Evolutionary conservation across 371 early-diverging fungal species (phyloP), one percentile per base, ranked within the genome.

Genomic region (Thermomucor indicae-seudaticae): DNA sequence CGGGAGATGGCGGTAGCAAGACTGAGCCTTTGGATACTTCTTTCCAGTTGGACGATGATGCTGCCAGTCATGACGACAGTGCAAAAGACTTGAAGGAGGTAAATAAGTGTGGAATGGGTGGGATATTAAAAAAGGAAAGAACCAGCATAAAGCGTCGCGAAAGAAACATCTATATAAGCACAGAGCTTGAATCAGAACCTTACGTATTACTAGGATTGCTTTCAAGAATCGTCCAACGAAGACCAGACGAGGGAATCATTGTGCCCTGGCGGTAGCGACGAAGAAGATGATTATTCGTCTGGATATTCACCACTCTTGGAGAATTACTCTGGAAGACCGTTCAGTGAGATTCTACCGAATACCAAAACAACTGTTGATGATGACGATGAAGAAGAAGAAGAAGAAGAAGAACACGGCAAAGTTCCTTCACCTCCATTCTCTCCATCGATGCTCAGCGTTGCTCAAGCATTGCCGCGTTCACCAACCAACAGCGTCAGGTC

Each of bases 271-370:
- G 54, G 50, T 30, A 23, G 41, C n/a, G 32, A 43, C 5, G 42
- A 47, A 40, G 50, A 50, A 23, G 57, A 50, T 20, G 50, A 49
- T 38, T 44, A 49, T 34, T 52, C 35, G 34, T 24, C 45, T 29
- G 57, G 57, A 11, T 56, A 56, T 45, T 56, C 57, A n/a, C 57
- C 57, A 11, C 16, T 56, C 16, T 49, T 56, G 22, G 57, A 56
- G 41, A 49, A 41, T 31, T 56, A 56, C 39, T 45, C 42, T 32
- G 50, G 43, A 23, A 35, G 57, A 29, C 44, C 53, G 39, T 45
- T 30, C 37, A 37, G 37, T 37, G n/a, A n/a, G n/a, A n/a, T n/a
- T n/a, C n/a, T n/a, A n/a, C n/a, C 37, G 37, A 3, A 3, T 37
- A 37, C 37, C 16, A 37, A 19, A 11, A 37, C 14, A 11, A 37